Percentiles rank a stretch among this genome's conserved stretches.
Conservation (phyloP, 2,329 filamentous ascomycete genomes). For the Coniochaeta ligniaria region DNA sequence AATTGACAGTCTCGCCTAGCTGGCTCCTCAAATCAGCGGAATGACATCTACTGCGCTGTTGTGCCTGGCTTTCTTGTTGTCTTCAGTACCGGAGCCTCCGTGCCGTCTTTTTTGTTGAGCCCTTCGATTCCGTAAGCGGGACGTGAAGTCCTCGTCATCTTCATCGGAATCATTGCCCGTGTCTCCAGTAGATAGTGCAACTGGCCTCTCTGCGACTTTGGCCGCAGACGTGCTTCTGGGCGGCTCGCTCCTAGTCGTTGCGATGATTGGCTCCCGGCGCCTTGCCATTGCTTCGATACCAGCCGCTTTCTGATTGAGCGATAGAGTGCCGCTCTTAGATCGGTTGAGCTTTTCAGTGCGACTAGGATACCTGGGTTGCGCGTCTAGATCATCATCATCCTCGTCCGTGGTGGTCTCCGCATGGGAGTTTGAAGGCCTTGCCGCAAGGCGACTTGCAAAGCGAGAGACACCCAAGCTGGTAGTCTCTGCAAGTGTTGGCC, state of each 20-base stretch:
- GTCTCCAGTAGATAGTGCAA: not conserved
- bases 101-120: slow-evolving; percentile 9
- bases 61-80: slow-evolving; percentile 2
- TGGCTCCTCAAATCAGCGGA: not conserved
- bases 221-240: not conserved
- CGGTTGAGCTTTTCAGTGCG: not conserved
- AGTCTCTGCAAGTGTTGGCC: not conserved
- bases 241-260: not conserved
- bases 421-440: not conserved
- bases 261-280: not conserved
- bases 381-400: slow-evolving; percentile 10
- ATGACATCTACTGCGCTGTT: not conserved
- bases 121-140: slow-evolving; percentile 9
- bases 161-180: slow-evolving; percentile 6
- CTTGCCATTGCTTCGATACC: not conserved
- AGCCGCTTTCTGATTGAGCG: not conserved
- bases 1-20: not conserved
- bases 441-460: not conserved
- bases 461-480: not conserved
- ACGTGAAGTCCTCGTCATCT: slow-evolving; percentile 11
- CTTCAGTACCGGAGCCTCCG: slow-evolving; percentile 2
- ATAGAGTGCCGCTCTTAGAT: not conserved
- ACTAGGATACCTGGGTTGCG: not conserved
- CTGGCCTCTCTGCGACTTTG: not conserved
- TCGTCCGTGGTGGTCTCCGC: slow-evolving; percentile 4